Percentiles rank a stretch among this genome's conserved stretches.
Conservation (phyloP, 1,284 basidiomycete genomes). For the Sporisorium sorghi region DNA sequence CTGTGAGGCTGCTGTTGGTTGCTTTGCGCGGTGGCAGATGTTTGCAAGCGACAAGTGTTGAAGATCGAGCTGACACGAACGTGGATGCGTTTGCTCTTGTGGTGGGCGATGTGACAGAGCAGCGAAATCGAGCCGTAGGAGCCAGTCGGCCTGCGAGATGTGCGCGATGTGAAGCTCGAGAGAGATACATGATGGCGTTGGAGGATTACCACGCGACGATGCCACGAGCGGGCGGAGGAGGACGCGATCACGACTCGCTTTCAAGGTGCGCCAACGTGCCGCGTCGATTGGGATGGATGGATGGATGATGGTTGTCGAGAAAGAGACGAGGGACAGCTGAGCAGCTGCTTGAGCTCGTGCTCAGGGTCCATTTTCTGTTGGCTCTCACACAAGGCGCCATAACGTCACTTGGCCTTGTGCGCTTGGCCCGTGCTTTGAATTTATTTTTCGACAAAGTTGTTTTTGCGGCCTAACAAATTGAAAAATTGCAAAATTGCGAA, state of each 20-base stretch:
- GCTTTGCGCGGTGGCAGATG: not conserved
- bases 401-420: conserved; percentile 32
- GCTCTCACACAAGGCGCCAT: conserved; percentile 9
- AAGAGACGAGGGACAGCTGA: not conserved
- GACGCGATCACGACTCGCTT: not conserved
- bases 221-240: not conserved
- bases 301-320: not conserved
- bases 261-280: not conserved
- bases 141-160: not conserved
- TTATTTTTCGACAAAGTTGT: too few species aligned
- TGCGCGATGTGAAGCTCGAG: conserved; percentile 12
- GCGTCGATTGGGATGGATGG: not conserved
- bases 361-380: conserved; percentile 24
- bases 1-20: not conserved
- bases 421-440: conserved; percentile 19
- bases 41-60: not conserved
- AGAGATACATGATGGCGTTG: conserved; percentile 27
- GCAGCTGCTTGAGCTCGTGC: too few species aligned
- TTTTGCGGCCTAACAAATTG: not conserved
- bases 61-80: conserved; percentile 7
- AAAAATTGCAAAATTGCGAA: not conserved
- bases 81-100: conserved; percentile 10
- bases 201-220: not conserved
- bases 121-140: not conserved
- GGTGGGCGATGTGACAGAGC: not conserved